Base-by-base conservation (phyloP, 768 basidiomycete genomes). In the Boletus tomentosulus region DNA sequence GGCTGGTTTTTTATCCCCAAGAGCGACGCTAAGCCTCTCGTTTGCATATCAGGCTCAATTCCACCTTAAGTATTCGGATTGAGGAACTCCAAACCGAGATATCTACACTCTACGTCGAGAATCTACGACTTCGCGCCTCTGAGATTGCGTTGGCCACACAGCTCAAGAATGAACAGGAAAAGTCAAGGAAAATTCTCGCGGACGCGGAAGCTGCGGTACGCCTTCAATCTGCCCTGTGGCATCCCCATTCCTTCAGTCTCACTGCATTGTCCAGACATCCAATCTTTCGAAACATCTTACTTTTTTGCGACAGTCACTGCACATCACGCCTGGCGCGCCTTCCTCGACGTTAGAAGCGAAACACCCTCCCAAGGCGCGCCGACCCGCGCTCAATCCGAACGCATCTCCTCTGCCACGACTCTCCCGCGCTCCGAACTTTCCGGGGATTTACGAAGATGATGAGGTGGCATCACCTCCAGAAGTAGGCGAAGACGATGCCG, bases 71-170 rank as follows among this genome's bases (percentile, higher is more conserved):
- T 70, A 77, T 88, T 57, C 84, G 88, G 45, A 85, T 92, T 64
- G 89, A 92, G 68, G 89, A 92, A 66, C 80, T 92, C 51, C 88
- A 91, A 66, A 78, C 83, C 35, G 86, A 92, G 71, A 86, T 92
- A 70, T 86, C 89, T 44, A 78, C 79, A n/a, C 79, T 92, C 46
- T 84, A 89, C 55, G 82, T 85, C 56, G 89, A 92, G 76, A 92
- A 92, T 70, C 79, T 92, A 48, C 82, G 87, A 51, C 76, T 92
- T 60, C 84, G 87, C 53, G 84, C 88, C 61, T 87, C 87, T 19
- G 87, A 90, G 71, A 88, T 91, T 62, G 80, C 86, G 11, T 80
- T 92, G 48, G 73, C 79, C 5, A 73, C 86, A 22, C 86, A 91
- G 66, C 81, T 92, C 55, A 90, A 87, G 74, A 83, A 82, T 64